Evolutionary conservation across 1,139 yeast species (phyloP), one percentile per base, ranked within the genome.

Genomic region (Protomyces gravidus): DNA sequence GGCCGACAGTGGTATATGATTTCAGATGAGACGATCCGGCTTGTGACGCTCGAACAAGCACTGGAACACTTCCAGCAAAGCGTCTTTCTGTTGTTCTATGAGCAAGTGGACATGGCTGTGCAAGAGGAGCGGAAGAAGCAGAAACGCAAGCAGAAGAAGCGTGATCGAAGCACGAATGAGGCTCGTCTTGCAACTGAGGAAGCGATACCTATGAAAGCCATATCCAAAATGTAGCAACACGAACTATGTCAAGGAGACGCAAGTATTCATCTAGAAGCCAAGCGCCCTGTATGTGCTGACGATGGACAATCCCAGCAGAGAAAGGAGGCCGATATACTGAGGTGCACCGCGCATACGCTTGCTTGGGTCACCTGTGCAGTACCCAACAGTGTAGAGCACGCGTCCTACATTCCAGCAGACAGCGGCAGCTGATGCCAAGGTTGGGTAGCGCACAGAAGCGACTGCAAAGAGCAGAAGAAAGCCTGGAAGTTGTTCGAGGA

Each of bases 1-100:
- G 40, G 39, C 5, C 30, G 47, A 6, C 36, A 19, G 39, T 53
- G 58, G 58, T 46, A 45, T 25, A 33, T 26, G 36, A 46, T 53
- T 21, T 53, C 58, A 25, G 58, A 53, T 19, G 58, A 53, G 51
- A 53, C 51, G 27, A 49, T 53, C n/a, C 25, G 58, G 28, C 9
- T 17, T 19, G 47, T 53, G n/a, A 46, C 39, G 15, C 23, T 5
- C 17, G 27, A 33, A 5, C 25, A 42, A 9, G 58, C 48, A 6
- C 25, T 53, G 33, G 33, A 13, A 19, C 21, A 17, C 6, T 30
- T 53, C 36, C 45, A 39, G 25, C 39, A 32, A 4, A 33, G 46
- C n/a, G 48, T 50, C 27, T 53, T 53, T 26, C 39, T 53, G 11
- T 36, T 53, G 46, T 53, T 53, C 27, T 53, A 53, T 25, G 58